Evolutionary conservation across 768 basidiomycete species (phyloP), one percentile per base, ranked within the genome.

Genomic region (Saitozyma sp.): DNA sequence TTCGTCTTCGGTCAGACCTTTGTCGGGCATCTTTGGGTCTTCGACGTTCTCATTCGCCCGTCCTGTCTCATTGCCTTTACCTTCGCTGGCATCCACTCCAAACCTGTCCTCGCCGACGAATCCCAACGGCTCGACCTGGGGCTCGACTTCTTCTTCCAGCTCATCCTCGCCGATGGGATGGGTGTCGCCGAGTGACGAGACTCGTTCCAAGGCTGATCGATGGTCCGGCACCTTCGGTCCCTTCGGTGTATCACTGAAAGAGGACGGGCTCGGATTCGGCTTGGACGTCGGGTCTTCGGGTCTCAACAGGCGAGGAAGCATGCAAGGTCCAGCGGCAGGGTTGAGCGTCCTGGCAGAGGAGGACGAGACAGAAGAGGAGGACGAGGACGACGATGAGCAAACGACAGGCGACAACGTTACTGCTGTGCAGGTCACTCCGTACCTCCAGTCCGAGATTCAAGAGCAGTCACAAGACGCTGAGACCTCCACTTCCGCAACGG

Each of bases 361-460:
- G n/a, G 74, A 76, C 29, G 74, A 76, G 43, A 62, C 59, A 14
- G 74, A 71, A 45, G 74, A 73, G 5, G 62, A 62, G 40, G 53
- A 43, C 1, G 56, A 54, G 41, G 55, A 50, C 6, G 50, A 54
- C 8, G 20, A 37, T 0, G 52, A 29, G 2, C 29, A 29, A 29
- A 29, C 29, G 29, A 29, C 29, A 29, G 5, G 29, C 29, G 29
- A 29, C 29, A 29, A 29, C 29, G 29, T 29, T 29, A 29, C 29
- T 29, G 29, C 29, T 29, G 29, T 29, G 29, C 29, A 29, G 29
- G 29, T 2, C 29, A 29, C 29, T 2, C 29, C 29, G 29, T 29
- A 29, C 29, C 29, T 29, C 29, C 29, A 29, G 29, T 29, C 29
- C 2, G 29, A 29, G 2, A 29, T 29, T 5, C 2, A 29, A 29